Percentiles rank a stretch among this genome's conserved stretches.
phyloP scores from a whole-genome alignment of 345 rosid species.

The Atalantia buxifolia region DNA sequence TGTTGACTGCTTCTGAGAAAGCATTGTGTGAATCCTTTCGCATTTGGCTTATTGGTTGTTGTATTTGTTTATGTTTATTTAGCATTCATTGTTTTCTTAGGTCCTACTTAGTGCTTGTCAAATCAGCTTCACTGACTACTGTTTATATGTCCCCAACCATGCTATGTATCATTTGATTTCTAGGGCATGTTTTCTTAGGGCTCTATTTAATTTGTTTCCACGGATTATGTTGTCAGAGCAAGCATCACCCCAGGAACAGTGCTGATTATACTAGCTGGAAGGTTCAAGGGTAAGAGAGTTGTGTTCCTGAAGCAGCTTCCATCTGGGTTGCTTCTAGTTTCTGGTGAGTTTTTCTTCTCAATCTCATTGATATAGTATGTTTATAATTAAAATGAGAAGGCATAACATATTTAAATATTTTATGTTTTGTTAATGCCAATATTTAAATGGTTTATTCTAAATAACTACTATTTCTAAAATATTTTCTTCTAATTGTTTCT shows the following conservation, averaged over 20 bases:
- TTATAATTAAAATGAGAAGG: background rate
- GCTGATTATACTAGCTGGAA: constrained; percentile 69
- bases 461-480: background rate
- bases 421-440: background rate
- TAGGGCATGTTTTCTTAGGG: background rate
- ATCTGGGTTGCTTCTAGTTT: constrained; percentile 78
- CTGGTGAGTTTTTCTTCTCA: constrained; percentile 40
- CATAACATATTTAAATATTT: background rate
- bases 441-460: background rate
- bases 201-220: background rate
- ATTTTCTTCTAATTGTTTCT: background rate
- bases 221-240: constrained; percentile 34
- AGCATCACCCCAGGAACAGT: constrained; percentile 70
- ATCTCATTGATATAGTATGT: background rate
- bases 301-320: constrained; percentile 80
- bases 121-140: background rate
- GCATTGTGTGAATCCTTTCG: background rate
- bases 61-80: background rate
- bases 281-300: constrained; percentile 87
- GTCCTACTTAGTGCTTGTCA: background rate
- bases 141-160: background rate
- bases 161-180: background rate
- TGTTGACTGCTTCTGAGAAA: background rate
- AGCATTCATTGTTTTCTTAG: background rate
- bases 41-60: background rate